phyloP scores from a whole-genome alignment of 2,329 filamentous ascomycete species.

The Arthroderma sp. region DNA sequence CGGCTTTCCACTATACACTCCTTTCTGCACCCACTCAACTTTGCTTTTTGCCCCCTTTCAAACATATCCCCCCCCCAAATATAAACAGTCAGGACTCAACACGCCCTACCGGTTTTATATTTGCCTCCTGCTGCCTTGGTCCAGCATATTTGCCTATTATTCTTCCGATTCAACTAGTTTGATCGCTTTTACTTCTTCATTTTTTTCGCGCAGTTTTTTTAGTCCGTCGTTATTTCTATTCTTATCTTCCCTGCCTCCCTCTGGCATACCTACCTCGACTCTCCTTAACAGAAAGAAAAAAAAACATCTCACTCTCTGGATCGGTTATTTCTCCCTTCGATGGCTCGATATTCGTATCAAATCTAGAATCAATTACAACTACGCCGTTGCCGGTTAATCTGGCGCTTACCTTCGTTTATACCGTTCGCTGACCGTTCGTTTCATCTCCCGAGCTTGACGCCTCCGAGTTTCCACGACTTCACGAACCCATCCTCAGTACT shows the following conservation, averaged over 20 bases:
- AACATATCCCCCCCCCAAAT: not conserved
- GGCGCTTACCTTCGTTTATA: not conserved
- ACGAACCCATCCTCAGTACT: conserved; percentile 4
- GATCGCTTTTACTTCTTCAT: not conserved
- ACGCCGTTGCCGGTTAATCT: conserved; percentile 1
- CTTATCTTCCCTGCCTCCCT: not conserved
- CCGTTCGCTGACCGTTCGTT: conserved; percentile 6
- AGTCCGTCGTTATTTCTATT: not conserved
- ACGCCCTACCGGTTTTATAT: conserved; percentile 2
- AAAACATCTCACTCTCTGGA: no score
- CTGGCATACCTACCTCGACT: not conserved
- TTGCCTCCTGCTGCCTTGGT: conserved; percentile 12
- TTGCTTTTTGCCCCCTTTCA: conserved; percentile 10
- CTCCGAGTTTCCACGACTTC: conserved; percentile 13
- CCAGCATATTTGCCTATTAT: conserved; percentile 8
- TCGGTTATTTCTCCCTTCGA: not conserved
- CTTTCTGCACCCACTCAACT: conserved; percentile 20
- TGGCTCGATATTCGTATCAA: conserved; percentile 2
- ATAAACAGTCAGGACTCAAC: conserved; percentile 1
- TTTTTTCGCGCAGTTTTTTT: not conserved
- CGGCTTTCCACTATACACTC: conserved; percentile 27
- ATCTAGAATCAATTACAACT: not conserved
- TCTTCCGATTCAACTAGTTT: conserved; percentile 1
- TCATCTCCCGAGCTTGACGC: conserved; percentile 10
- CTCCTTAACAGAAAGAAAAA: no score